Evolutionary conservation across 108 stramenopile genomes (phyloP), one percentile per base, ranked within the genome.

Genomic region (Fistulifera solaris): DNA sequence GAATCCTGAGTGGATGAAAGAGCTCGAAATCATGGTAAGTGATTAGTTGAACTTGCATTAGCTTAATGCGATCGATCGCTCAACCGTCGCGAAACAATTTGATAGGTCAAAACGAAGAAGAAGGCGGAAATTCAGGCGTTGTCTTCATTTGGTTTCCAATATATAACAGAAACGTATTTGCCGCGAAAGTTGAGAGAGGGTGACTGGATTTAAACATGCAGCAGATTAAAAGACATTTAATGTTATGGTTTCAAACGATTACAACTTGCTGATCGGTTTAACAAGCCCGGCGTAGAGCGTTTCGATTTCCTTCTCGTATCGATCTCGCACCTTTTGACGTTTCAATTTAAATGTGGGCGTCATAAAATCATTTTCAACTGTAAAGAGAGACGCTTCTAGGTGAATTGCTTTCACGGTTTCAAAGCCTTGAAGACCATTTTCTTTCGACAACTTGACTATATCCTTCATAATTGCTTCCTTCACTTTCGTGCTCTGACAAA

Each of bases 41-140:
- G 10, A 21, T 27, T 56, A 1, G 16, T 16, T 1, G 19, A 40
- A 26, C 2, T 22, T 59, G 38, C 50, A 11, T 56, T 8, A 35
- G 6, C 8, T 3, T 3, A 3, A 35, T 6, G 8, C 8, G 6
- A 6, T 6, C 31, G 3, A 8, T 35, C 31, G 31, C 31, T 35
- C 8, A 35, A n/a, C n/a, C 31, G 3, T 35, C 6, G 8, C 31
- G 31, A 35, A 3, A 8, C 3, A 35, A 35, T 10, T 51, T 51
- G 7, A 6, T 22, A 78, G 93, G 76, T 97, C 54, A 91, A 88
- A 54, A 87, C 88, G 5, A 96, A 95, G 73, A 81, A 94, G 39
- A 98, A 96, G 78, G 97, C 97, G 0, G 97, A 98, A 72, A 98
- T 98, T 47, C 97, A 95, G 85, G 94, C 93, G 2, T 71, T 96